Base-by-base conservation (phyloP, 2,329 filamentous ascomycete species). In the Sclerotinia minor region DNA sequence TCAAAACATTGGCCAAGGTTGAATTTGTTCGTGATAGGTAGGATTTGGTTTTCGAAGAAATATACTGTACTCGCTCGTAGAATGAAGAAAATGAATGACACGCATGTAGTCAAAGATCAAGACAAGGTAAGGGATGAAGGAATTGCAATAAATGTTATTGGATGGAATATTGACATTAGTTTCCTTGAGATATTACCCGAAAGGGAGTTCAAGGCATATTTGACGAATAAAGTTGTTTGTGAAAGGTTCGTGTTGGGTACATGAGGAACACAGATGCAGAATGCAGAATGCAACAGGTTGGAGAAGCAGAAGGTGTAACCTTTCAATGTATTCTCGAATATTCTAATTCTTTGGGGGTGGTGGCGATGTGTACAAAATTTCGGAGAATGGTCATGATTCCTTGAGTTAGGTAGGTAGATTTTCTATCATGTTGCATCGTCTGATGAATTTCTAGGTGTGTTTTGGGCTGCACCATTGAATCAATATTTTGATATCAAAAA, bases 341-440 rank as follows among this genome's bases (percentile, higher is more conserved):
- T 26, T 58, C 54, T 15, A 44, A 26, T 41, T 19, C 35, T 19
- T 11, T 19, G 21, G 2, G 32, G n/a, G 41, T 19, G 35, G 35
- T n/a, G 21, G 38, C 13, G 35, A n/a, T 54, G 52, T 54, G 52
- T 54, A 54, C 52, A 54, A 54, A 35, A 54, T 54, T 35, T 54
- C 52, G 52, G 52, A 21, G 52, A 17, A 35, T 15, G 19, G 52
- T 19, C 52, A 57, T 57, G 53, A 57, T 24, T 24, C 38, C 21
- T 17, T 19, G 54, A 24, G 32, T 38, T 55, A 13, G 54, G n/a
- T 26, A 57, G 32, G 35, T 11, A 57, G 35, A 44, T 41, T 44
- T 44, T 41, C 54, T 44, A 58, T 58, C 35, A 44, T 58, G 35
- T 58, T 58, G 54, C 7, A 58, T 58, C 54, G 54, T 58, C 35